Evolutionary conservation across 257 asterid species (phyloP).

Genomic region (Fraxinus quadrangulata): DNA sequence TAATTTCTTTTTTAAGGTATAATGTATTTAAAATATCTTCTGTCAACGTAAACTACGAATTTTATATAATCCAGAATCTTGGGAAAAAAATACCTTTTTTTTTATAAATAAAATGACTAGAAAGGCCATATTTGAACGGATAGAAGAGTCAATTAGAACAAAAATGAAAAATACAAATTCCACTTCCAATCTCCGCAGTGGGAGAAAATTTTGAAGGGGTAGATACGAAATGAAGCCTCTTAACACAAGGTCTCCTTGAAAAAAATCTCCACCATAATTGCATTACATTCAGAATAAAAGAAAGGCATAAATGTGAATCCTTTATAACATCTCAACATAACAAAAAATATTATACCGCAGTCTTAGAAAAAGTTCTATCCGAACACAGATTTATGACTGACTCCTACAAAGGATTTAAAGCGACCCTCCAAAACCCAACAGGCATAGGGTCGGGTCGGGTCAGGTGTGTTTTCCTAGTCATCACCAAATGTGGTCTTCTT

Average conservation of each 20-base stretch:
- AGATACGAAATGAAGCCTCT: neutral
- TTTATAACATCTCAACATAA: neutral
- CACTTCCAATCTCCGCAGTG: neutral
- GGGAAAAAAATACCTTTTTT: too few relatives aligned
- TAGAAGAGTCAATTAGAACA: too few relatives aligned
- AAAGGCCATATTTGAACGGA: too few relatives aligned
- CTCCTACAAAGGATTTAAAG: neutral
- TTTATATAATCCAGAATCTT: too few relatives aligned
- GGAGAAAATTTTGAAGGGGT: too few relatives aligned
- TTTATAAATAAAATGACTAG: too few relatives aligned
- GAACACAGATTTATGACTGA: neutral
- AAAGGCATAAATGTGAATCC: neutral
- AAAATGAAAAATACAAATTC: too few relatives aligned
- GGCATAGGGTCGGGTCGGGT: neutral
- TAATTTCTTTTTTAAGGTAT: too few relatives aligned
- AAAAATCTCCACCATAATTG: neutral
- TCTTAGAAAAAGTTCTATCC: neutral
- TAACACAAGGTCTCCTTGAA: neutral
- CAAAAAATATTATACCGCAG: neutral
- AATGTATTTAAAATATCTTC: too few relatives aligned
- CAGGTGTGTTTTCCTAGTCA: neutral
- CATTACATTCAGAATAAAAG: neutral
- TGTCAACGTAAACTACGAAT: too few relatives aligned
- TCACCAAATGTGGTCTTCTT: conserved; percentile 44
- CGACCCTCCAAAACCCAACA: neutral